A percentile compares a stretch with the other conserved stretches of the same genome.
These are phyloP conservation scores for Chloris gayana DNA, from an alignment of 176 grass and related monocot species.

Conservation along the genomic window DNA sequence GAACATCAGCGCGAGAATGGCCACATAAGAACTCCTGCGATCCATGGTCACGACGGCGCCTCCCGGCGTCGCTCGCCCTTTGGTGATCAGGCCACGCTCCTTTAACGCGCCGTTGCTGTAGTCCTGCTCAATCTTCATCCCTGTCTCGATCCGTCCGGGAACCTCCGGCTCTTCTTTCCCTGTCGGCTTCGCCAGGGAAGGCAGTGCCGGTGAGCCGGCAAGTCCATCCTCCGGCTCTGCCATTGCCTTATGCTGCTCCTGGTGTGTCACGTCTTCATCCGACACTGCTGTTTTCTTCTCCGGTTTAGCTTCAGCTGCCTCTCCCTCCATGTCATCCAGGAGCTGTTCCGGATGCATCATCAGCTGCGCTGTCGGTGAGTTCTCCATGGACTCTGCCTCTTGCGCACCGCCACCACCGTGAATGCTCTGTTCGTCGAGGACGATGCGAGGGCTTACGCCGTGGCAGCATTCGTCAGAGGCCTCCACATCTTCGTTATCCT, in stretches of 20 bases:
- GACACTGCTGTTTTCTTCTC: background rate
- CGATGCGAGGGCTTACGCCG: background rate
- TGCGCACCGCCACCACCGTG: background rate
- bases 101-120: background rate
- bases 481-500: constrained; percentile 23
- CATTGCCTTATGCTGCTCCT: constrained; percentile 24
- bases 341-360: constrained; percentile 13
- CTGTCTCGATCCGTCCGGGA: constrained; percentile 7
- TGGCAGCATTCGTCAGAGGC: constrained; percentile 8
- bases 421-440: constrained; percentile 17
- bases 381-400: constrained; percentile 32
- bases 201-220: background rate
- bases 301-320: background rate
- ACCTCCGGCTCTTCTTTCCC: constrained; percentile 14
- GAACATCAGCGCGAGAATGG: constrained; percentile 43
- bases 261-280: background rate
- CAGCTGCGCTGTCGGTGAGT: background rate
- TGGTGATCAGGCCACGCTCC: background rate
- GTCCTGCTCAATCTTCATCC: constrained; percentile 50
- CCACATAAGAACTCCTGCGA: constrained; percentile 11
- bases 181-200: constrained; percentile 15
- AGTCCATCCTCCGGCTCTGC: background rate
- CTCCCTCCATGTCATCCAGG: constrained; percentile 12
- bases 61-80: background rate
- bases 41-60: constrained; percentile 15